A percentile compares a stretch with the other conserved stretches of the same genome.
These are phyloP conservation scores for Talaromyces sp. DNA, from an alignment of 2,329 filamentous ascomycete genomes.

Conservation along the genomic window DNA sequence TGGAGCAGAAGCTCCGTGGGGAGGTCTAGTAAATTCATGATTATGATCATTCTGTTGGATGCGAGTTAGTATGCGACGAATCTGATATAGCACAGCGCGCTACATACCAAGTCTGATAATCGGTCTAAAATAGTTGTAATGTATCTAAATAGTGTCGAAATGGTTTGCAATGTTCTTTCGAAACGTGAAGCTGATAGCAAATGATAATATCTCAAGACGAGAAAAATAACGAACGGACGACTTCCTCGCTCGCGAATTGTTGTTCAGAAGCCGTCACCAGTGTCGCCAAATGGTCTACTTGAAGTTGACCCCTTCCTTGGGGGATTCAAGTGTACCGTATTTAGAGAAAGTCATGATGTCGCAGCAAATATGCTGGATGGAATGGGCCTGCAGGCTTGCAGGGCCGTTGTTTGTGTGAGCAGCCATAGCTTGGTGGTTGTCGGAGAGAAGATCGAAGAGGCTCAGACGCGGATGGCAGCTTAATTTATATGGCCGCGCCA, in stretches of 20 bases:
- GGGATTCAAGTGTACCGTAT: slow-evolving; percentile 25
- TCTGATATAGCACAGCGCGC: not conserved
- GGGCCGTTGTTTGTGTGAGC: slow-evolving; percentile 21
- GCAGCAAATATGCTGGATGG: not conserved
- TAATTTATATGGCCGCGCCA: not conserved
- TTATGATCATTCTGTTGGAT: not conserved
- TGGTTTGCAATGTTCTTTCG: not conserved
- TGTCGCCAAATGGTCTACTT: slow-evolving; percentile 26
- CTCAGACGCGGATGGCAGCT: not conserved
- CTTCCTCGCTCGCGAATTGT: slow-evolving; percentile 21
- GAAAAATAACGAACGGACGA: slow-evolving; percentile 14
- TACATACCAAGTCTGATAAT: slow-evolving; percentile 3
- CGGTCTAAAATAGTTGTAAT: not conserved
- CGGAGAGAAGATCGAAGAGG: not conserved
- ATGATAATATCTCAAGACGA: not conserved
- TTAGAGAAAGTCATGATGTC: slow-evolving; percentile 9
- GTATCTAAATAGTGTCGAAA: not conserved
- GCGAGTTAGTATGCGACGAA: not conserved
- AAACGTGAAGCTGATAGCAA: not conserved
- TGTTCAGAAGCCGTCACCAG: slow-evolving; percentile 25
- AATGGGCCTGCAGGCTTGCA: slow-evolving; percentile 22
- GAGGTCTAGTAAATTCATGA: slow-evolving; percentile 56
- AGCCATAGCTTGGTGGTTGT: slow-evolving; percentile 17
- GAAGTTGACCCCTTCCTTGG: slow-evolving; percentile 35
- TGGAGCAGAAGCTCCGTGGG: slow-evolving; percentile 60